Evolutionary conservation across 345 rosid genomes (phyloP).

Genomic region (Salix suchowensis): DNA sequence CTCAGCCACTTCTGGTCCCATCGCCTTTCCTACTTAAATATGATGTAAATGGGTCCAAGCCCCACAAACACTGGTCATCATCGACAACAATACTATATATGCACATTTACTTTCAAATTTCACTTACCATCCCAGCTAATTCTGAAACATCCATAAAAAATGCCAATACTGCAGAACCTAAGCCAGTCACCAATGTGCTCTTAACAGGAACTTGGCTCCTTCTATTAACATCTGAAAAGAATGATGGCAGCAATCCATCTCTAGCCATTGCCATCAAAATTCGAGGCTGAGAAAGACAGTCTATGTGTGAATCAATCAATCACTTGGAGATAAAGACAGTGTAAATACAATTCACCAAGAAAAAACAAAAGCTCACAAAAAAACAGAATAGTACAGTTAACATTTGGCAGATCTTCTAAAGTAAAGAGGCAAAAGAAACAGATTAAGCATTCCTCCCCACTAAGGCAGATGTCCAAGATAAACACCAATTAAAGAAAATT

Average conservation of each 20-base stretch:
- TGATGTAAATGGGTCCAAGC: neutral
- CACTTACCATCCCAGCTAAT: conserved; percentile 84
- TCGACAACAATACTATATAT: neutral
- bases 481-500: neutral
- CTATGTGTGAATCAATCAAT: too few relatives aligned
- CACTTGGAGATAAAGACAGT: too few relatives aligned
- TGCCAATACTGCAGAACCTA: conserved; percentile 63
- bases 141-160: conserved; percentile 77
- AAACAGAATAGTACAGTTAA: neutral
- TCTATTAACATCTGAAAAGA: too few relatives aligned
- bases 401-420: neutral
- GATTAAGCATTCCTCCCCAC: neutral
- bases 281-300: too few relatives aligned
- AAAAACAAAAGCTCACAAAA: too few relatives aligned
- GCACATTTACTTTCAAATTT: neutral
- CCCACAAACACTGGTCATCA: neutral
- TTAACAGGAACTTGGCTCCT: conserved; percentile 52
- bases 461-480: neutral
- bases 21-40: neutral
- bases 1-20: neutral
- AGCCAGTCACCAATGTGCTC: conserved; percentile 66
- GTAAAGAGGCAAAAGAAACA: neutral
- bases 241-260: too few relatives aligned
- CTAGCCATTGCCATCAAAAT: too few relatives aligned
- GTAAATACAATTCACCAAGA: too few relatives aligned